Conservation (phyloP, 805 yeast species). For the Cephaloascus fragrans region DNA sequence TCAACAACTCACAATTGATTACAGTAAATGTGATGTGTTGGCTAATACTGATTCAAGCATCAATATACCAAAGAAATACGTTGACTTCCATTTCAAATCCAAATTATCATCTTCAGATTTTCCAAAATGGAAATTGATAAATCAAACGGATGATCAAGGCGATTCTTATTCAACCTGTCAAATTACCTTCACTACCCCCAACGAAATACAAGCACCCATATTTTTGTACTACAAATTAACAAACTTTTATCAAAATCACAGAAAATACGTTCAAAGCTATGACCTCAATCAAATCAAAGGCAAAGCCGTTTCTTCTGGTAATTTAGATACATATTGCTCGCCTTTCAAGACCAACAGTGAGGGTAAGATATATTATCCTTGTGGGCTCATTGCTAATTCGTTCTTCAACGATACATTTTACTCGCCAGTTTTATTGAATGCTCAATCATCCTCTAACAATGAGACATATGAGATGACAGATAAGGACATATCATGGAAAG, state of each 20-base stretch:
- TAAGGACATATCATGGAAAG: slow-evolving; percentile 73
- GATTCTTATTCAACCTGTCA: slow-evolving; percentile 41
- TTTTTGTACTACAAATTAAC: slow-evolving; percentile 80
- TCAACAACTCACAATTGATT: slow-evolving; percentile 65
- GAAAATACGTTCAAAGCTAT: slow-evolving; percentile 82
- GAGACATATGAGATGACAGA: slow-evolving; percentile 35
- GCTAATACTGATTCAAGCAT: slow-evolving; percentile 35
- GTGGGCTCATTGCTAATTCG: slow-evolving; percentile 83
- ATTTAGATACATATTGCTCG: slow-evolving; percentile 30
- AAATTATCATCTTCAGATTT: slow-evolving; percentile 18
- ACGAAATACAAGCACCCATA: slow-evolving; percentile 58
- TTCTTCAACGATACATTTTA: slow-evolving; percentile 72
- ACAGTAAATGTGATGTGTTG: slow-evolving; percentile 52
- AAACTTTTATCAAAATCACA: slow-evolving; percentile 88
- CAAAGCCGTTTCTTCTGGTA: slow-evolving; percentile 43
- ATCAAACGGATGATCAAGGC: slow-evolving; percentile 23
- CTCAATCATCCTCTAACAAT: slow-evolving; percentile 31
- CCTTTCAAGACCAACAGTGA: slow-evolving; percentile 21
- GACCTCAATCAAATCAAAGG: slow-evolving; percentile 81
- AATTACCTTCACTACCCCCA: slow-evolving; percentile 64
- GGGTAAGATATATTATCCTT: slow-evolving; percentile 59
- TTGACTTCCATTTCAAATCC: slow-evolving; percentile 51
- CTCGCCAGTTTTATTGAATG: slow-evolving; percentile 35
- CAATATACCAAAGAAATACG: slow-evolving; percentile 51
- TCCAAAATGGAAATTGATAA: slow-evolving; percentile 56